Conservation (phyloP, 163 green algal species). For the Scenedesmus sp. region DNA sequence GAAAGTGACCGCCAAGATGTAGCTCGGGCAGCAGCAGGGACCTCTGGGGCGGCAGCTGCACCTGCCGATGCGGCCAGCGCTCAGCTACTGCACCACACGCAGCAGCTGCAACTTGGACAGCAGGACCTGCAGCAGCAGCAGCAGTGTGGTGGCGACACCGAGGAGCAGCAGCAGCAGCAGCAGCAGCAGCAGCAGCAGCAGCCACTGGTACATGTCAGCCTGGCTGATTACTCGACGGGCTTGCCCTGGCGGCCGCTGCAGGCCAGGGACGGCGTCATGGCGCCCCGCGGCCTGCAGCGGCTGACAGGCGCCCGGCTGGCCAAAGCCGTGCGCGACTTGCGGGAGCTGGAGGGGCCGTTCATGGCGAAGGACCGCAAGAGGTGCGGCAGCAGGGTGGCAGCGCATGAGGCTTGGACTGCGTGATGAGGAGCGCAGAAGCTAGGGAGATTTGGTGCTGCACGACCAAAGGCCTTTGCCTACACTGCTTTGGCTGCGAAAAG, state of each 20-base stretch:
- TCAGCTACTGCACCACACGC: not conserved
- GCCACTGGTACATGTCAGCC: constrained; percentile 49
- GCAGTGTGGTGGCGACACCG: not conserved
- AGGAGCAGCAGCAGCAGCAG: not conserved
- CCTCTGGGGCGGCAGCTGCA: not conserved
- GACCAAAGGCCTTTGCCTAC: too few species aligned
- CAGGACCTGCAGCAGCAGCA: not conserved
- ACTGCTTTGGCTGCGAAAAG: too few species aligned
- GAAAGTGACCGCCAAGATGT: not conserved
- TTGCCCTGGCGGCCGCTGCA: constrained; percentile 53
- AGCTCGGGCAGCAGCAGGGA: not conserved
- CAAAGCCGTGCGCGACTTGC: constrained; percentile 22
- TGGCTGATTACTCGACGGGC: constrained; percentile 54
- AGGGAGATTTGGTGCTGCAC: too few species aligned
- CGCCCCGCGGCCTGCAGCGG: not conserved
- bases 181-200: constrained; percentile 5
- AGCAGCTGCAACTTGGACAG: constrained; percentile 15
- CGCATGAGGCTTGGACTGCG: not conserved
- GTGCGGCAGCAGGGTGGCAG: not conserved
- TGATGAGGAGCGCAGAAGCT: not conserved
- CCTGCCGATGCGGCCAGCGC: not conserved
- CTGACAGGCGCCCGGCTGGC: not conserved
- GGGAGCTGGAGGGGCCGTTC: constrained; percentile 61
- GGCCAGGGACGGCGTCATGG: not conserved
- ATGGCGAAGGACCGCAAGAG: constrained; percentile 13